Percentiles rank a stretch among this genome's conserved stretches.
Conservation (phyloP, 768 basidiomycete genomes). For the Neoboletus subvelutipes region DNA sequence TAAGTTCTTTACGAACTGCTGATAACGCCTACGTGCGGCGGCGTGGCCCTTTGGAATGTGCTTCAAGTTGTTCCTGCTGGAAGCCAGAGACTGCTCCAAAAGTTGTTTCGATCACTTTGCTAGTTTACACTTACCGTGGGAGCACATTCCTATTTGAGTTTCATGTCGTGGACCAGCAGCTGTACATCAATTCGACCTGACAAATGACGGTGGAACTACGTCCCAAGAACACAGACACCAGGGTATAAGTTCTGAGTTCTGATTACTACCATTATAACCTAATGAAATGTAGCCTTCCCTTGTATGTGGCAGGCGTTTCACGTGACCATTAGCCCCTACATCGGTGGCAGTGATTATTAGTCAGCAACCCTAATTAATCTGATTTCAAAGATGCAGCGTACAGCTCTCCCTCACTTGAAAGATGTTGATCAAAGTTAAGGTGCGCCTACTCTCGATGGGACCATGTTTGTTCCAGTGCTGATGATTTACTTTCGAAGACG, state of each 20-base stretch:
- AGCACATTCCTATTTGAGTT: too few relatives aligned
- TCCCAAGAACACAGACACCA: too few relatives aligned
- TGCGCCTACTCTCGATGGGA: background rate
- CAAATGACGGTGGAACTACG: too few relatives aligned
- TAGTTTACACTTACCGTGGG: too few relatives aligned
- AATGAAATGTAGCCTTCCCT: too few relatives aligned
- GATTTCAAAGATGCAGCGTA: background rate
- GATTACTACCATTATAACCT: too few relatives aligned
- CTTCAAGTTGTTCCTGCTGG: background rate
- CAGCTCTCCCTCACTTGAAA: slow-evolving; percentile 3
- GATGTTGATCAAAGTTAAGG: slow-evolving; percentile 31
- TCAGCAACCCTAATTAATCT: background rate
- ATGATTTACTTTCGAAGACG: slow-evolving; percentile 4
- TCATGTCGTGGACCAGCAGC: too few relatives aligned
- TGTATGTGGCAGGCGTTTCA: background rate
- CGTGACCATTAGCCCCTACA: background rate
- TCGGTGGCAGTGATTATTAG: background rate
- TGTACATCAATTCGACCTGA: too few relatives aligned
- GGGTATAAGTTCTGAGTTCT: too few relatives aligned
- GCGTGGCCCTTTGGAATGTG: background rate
- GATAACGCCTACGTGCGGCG: background rate
- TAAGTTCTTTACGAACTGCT: background rate
- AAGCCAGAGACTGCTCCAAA: background rate
- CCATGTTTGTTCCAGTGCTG: background rate
- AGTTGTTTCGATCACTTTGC: background rate